Percentiles rank a stretch among this genome's conserved stretches.
phyloP scores from a whole-genome alignment of 176 grass and related monocot genomes.

The Triticum timopheevii region DNA sequence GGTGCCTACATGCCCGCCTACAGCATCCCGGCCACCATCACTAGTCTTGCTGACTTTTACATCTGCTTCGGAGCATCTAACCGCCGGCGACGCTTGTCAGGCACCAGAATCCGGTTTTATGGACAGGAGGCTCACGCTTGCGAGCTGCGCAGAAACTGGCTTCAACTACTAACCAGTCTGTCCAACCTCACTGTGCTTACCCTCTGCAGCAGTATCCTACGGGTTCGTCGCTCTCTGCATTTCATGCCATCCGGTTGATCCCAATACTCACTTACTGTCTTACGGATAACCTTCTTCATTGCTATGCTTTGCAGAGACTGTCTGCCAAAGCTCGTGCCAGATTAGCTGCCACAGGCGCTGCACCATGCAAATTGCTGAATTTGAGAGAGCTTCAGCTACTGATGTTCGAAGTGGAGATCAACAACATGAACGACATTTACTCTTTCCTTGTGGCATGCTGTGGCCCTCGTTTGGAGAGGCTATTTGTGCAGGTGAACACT shows the following conservation, averaged over 20 bases:
- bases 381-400: conserved; percentile 57
- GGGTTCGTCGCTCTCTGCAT: conserved; percentile 27
- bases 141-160: background rate
- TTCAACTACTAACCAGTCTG: conserved; percentile 22
- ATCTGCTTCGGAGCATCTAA: background rate
- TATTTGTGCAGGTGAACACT: conserved; percentile 57
- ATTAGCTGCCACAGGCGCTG: background rate
- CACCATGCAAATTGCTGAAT: conserved; percentile 38
- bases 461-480: conserved; percentile 38
- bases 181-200: conserved; percentile 48
- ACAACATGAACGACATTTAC: conserved; percentile 18
- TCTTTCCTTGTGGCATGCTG: conserved; percentile 37
- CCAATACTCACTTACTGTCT: background rate
- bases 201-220: conserved; percentile 51
- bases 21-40: background rate
- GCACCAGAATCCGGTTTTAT: no score
- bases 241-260: background rate
- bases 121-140: background rate
- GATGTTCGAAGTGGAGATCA: conserved; percentile 35
- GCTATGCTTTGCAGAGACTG: conserved; percentile 3
- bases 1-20: background rate
- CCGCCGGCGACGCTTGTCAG: no score
- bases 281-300: background rate
- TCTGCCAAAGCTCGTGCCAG: background rate
- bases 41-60: conserved; percentile 34